A percentile compares a stretch with the other conserved stretches of the same genome.
Conservation (phyloP, 331 rosid species). For the Pyrus hybrid region DNA sequence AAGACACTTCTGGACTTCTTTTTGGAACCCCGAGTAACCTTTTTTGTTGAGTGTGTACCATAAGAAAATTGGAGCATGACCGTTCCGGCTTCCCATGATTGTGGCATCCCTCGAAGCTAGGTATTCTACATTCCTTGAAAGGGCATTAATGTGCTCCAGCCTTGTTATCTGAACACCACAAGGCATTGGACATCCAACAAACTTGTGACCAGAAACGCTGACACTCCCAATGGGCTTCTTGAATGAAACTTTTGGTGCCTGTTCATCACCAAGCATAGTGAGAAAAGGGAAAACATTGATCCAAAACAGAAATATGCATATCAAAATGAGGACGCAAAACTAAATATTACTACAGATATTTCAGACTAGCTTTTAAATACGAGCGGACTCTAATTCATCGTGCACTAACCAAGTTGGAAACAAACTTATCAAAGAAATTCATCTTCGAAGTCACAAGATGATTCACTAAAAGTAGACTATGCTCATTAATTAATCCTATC, state of each 20-base stretch:
- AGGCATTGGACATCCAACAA: constrained; percentile 60
- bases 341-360: background rate
- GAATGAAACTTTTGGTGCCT: constrained; percentile 55
- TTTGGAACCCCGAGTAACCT: constrained; percentile 51
- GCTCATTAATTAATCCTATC: background rate
- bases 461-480: background rate
- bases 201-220: constrained; percentile 56
- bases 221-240: constrained; percentile 60
- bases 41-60: constrained; percentile 61
- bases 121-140: constrained; percentile 52
- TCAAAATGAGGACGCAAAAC: background rate
- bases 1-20: constrained; percentile 63
- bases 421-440: background rate
- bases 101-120: constrained; percentile 75
- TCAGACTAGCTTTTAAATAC: background rate
- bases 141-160: constrained; percentile 34
- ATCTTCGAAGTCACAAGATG: background rate
- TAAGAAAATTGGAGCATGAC: constrained; percentile 72
- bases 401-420: background rate
- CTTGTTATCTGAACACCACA: constrained; percentile 67
- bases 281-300: background rate
- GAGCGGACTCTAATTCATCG: background rate
- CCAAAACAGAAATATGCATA: background rate
- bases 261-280: constrained; percentile 2
- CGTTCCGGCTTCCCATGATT: constrained; percentile 69